Conservation (phyloP, 345 rosid species). For the Turritis glabra region DNA sequence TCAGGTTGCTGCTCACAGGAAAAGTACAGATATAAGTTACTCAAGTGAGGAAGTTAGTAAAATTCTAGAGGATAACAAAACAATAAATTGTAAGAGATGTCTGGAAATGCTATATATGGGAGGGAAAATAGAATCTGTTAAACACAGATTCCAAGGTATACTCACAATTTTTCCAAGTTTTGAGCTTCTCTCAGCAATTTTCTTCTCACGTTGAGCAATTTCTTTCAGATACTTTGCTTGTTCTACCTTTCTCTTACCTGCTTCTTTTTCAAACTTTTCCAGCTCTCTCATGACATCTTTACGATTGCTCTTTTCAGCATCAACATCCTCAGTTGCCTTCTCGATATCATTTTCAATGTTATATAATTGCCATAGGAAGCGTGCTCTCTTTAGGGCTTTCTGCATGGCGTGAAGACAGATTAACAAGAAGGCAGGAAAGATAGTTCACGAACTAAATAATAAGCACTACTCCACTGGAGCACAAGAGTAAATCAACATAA, state of each 20-base stretch:
- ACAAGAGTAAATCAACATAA: neutral
- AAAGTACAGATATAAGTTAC: constrained; percentile 12
- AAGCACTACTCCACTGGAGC: neutral
- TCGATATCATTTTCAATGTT: constrained; percentile 70
- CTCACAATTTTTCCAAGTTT: constrained; percentile 80
- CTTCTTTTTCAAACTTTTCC: constrained; percentile 65
- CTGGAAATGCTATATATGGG: neutral
- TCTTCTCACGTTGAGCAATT: constrained; percentile 71
- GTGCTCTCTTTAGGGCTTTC: constrained; percentile 87
- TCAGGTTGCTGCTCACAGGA: constrained; percentile 73
- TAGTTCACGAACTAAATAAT: constrained; percentile 8
- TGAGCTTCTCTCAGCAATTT: constrained; percentile 69
- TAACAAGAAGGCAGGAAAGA: neutral
- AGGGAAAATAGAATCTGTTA: constrained; percentile 5
- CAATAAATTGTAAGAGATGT: neutral
- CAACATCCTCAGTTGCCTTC: constrained; percentile 61
- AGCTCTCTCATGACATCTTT: constrained; percentile 65
- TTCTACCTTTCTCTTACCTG: constrained; percentile 64
- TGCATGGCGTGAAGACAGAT: constrained; percentile 39
- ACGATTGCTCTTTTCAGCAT: constrained; percentile 61
- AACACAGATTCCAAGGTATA: constrained; percentile 17
- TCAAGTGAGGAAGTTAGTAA: constrained; percentile 20
- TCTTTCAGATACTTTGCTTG: constrained; percentile 83
- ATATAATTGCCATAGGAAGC: constrained; percentile 83
- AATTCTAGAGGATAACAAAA: neutral